A percentile compares a stretch with the other conserved stretches of the same genome.
Evolutionary conservation across 176 grass and related monocot genomes (phyloP).

Genomic region (Guadua angustifolia): DNA sequence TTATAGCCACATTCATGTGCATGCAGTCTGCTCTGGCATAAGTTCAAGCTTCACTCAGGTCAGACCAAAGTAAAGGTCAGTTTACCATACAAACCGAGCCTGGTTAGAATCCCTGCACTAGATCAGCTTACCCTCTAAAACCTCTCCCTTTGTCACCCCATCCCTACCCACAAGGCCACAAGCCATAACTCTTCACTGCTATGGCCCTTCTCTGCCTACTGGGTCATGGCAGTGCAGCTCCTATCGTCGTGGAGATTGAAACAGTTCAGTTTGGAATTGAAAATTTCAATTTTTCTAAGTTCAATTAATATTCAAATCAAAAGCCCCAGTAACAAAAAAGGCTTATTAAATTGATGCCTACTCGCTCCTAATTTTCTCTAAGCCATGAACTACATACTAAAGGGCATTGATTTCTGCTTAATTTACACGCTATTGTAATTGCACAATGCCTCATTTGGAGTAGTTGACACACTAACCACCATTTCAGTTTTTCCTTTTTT

Average conservation of each 20-base stretch:
- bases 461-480: slow-evolving; percentile 22
- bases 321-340: slow-evolving; percentile 35
- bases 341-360: slow-evolving; percentile 9
- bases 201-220: neutral
- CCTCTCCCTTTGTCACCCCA: neutral
- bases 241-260: slow-evolving; percentile 19
- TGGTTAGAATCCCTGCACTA: slow-evolving; percentile 9
- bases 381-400: slow-evolving; percentile 28
- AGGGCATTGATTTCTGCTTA: slow-evolving; percentile 27
- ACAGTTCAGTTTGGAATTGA: slow-evolving; percentile 16
- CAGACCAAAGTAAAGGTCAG: slow-evolving; percentile 29
- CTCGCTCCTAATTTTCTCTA: neutral
- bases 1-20: neutral
- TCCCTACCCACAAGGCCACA: slow-evolving; percentile 13
- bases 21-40: slow-evolving; percentile 23
- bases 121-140: neutral
- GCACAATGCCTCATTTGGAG: slow-evolving; percentile 34
- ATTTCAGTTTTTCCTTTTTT: neutral
- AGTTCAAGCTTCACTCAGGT: slow-evolving; percentile 5
- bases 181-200: neutral
- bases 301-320: neutral
- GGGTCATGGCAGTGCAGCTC: slow-evolving; percentile 8
- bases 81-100: neutral
- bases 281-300: neutral
- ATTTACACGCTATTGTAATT: slow-evolving; percentile 20